Base-by-base conservation (phyloP, 2,329 filamentous ascomycete genomes). In the Rhynchosporium agropyri region DNA sequence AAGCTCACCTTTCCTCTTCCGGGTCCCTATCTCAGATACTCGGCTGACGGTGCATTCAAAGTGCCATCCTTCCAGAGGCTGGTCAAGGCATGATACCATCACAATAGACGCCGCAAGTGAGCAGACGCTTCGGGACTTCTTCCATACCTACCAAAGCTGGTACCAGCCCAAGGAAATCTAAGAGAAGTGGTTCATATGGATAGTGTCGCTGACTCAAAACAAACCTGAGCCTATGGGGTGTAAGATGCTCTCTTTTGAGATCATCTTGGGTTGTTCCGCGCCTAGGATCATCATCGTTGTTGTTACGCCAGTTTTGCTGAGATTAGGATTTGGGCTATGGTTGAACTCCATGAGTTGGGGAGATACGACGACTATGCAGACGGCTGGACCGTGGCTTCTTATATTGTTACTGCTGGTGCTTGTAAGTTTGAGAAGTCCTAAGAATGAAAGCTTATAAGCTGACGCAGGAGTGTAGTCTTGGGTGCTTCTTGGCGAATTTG, bases 371-470 rank as follows among this genome's bases (percentile, higher is more conserved):
- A 50, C 48, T 3, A 50, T 50, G 2, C 48, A 33, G 29, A 50
- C 13, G 12, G 28, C 29, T 50, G 29, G 48, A 50, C 28, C 15
- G 29, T 50, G 8, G 48, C 29, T 15, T 50, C 48, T 26, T 50
- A 50, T n/a, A 50, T 50, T 33, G 29, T 10, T 31, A 33, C 48
- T 33, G 29, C 29, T 50, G 48, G 48, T 29, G 48, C 46, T 49
- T 49, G 26, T 49, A 49, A 49, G 46, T 49, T 10, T 29, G 46
- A 43, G 7, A 15, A 43, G 6, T 43, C 33, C 9, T 5, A 36
- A 36, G 5, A 36, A 15, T 43, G 42, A 15, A 12, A 43, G 42
- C 4, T 10, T 36, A 12, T 10, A 10, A 10, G 42, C 42, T 43
- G 42, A 43, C 42, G 12, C 15, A 15, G 42, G 2, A 15, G 6